Evolutionary conservation across 1,284 basidiomycete genomes (phyloP).

Genomic region (Puccinia sorghi): DNA sequence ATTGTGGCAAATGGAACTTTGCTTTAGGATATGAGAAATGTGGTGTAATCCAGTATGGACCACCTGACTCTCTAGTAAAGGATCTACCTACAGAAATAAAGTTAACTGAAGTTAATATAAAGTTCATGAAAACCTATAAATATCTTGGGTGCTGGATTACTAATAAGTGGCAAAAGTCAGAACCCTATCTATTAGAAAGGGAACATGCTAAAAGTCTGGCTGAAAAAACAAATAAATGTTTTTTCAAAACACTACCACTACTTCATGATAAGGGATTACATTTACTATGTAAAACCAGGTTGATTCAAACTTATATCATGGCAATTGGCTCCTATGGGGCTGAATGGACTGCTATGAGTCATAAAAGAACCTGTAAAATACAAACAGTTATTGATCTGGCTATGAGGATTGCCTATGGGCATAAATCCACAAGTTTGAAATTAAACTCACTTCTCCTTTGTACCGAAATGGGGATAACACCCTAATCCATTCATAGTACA

Average conservation of each 20-base stretch:
- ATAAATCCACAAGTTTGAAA: not conserved
- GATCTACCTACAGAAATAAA: not conserved
- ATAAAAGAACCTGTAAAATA: not conserved
- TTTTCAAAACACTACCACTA: not conserved
- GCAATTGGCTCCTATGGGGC: not conserved
- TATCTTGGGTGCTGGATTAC: slow-evolving; percentile 5
- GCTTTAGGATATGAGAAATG: slow-evolving; percentile 24
- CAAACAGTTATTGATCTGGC: not conserved
- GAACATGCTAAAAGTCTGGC: not conserved
- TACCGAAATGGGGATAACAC: slow-evolving; percentile 5
- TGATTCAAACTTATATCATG: slow-evolving; percentile 17
- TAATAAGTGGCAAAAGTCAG: not conserved
- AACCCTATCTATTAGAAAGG: not conserved
- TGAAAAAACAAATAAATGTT: not conserved
- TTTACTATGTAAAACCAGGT: not conserved
- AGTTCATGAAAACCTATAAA: not conserved
- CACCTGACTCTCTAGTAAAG: not conserved
- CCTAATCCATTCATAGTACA: not conserved
- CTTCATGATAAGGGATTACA: slow-evolving; percentile 1
- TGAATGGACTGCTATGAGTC: slow-evolving; percentile 4
- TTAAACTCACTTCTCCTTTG: not conserved
- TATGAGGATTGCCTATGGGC: not conserved
- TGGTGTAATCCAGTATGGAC: slow-evolving; percentile 6
- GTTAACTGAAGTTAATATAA: too few relatives aligned
- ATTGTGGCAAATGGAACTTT: slow-evolving; percentile 15